Conservation (phyloP, 2,329 filamentous ascomycete genomes). For the Pseudogymnoascus sp. region DNA sequence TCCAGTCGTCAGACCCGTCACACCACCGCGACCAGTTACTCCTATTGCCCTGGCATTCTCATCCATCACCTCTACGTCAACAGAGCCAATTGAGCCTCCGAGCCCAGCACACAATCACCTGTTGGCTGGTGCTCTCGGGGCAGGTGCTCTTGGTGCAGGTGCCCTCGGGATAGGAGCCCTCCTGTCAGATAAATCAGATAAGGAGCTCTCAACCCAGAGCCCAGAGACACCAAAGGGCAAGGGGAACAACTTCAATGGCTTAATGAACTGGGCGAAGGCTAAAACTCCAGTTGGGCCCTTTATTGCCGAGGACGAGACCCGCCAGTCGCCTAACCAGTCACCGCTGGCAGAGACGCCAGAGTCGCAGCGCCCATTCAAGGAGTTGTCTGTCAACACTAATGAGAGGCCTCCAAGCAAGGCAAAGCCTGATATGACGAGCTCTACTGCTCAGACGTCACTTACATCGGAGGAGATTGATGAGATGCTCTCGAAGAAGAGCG, state of each 20-base stretch:
- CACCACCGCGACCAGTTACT: slow-evolving; percentile 13
- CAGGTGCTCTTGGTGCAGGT: slow-evolving; percentile 52
- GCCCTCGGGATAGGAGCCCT: slow-evolving; percentile 39
- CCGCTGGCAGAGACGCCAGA: slow-evolving; percentile 43
- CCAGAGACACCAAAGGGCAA: slow-evolving; percentile 37
- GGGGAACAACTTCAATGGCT: slow-evolving; percentile 31
- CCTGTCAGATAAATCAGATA: slow-evolving; percentile 37
- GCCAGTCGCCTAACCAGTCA: slow-evolving; percentile 46
- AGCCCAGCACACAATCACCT: slow-evolving; percentile 26
- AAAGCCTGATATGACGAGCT: slow-evolving; percentile 51
- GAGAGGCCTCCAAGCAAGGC: slow-evolving; percentile 36
- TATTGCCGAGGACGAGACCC: slow-evolving; percentile 60
- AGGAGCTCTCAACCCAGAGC: slow-evolving; percentile 28
- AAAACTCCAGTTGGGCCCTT: slow-evolving; percentile 36
- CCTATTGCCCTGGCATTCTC: slow-evolving; percentile 26
- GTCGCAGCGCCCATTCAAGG: slow-evolving; percentile 52
- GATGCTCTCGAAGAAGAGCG: slow-evolving; percentile 53
- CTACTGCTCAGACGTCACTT: slow-evolving; percentile 73
- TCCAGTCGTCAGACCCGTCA: slow-evolving; percentile 21
- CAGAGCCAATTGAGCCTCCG: slow-evolving; percentile 25
- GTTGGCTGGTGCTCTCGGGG: slow-evolving; percentile 42
- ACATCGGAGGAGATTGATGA: slow-evolving; percentile 78
- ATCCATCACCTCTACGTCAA: slow-evolving; percentile 25
- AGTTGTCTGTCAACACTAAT: slow-evolving; percentile 54
- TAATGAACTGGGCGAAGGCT: slow-evolving; percentile 40